These are phyloP conservation scores for Trametes gibbosa DNA, from an alignment of 768 basidiomycete genomes.

Conservation along the genomic window DNA sequence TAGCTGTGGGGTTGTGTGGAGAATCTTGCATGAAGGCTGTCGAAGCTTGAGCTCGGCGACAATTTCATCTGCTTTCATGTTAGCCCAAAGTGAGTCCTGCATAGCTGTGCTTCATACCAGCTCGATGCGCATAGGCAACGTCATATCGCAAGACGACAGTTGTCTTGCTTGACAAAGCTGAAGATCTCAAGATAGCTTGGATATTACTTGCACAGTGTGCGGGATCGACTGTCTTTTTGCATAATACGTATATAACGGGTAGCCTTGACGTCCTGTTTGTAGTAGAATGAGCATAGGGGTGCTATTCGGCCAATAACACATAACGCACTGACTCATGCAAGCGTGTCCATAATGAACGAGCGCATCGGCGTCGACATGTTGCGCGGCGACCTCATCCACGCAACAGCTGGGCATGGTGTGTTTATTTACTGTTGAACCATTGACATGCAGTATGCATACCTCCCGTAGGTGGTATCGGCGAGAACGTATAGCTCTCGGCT, in stretches of 20 bases:
- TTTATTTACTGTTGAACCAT: background rate
- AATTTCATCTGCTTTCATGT: slow-evolving; percentile 33
- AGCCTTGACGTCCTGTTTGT: slow-evolving; percentile 73
- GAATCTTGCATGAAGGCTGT: slow-evolving; percentile 28
- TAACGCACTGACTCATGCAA: slow-evolving; percentile 84
- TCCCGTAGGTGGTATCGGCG: slow-evolving; percentile 98
- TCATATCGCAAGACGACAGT: slow-evolving; percentile 66
- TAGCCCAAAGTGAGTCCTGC: background rate
- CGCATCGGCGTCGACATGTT: slow-evolving; percentile 89
- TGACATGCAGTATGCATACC: slow-evolving; percentile 43
- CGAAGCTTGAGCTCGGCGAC: slow-evolving; percentile 29
- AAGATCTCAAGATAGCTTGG: slow-evolving; percentile 29
- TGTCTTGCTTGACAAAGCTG: slow-evolving; percentile 13
- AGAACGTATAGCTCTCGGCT: slow-evolving; percentile 75
- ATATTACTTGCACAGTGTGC: slow-evolving; percentile 47
- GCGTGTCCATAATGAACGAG: slow-evolving; percentile 97
- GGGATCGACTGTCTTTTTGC: slow-evolving; percentile 63
- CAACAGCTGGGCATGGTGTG: slow-evolving; percentile 66
- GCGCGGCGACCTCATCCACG: slow-evolving; percentile 93
- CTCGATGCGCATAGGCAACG: slow-evolving; percentile 69
- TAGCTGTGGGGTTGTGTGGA: slow-evolving; percentile 37
- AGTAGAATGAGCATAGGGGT: background rate
- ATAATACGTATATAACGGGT: slow-evolving; percentile 90
- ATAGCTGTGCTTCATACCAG: slow-evolving; percentile 43
- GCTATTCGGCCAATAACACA: background rate